Percentiles rank a stretch among this genome's conserved stretches.
Evolutionary conservation across 2,329 filamentous ascomycete genomes (phyloP).

Genomic region (Aureobasidium musti): DNA sequence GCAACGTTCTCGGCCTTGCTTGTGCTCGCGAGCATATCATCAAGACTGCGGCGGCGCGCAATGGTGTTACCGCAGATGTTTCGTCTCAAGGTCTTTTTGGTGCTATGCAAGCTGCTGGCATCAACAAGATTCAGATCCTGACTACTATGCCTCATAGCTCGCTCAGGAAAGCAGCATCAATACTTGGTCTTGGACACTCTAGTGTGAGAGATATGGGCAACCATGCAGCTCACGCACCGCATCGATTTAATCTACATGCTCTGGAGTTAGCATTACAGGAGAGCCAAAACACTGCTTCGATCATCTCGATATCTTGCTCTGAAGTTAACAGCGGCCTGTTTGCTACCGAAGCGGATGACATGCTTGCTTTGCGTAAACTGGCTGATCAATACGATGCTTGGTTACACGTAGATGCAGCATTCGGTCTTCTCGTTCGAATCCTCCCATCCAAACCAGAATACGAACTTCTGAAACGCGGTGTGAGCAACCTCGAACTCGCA

Average conservation of each 20-base stretch:
- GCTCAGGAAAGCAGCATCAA: conserved; percentile 76
- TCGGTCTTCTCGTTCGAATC: conserved; percentile 76
- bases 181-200: conserved; percentile 74
- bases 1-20: conserved; percentile 66
- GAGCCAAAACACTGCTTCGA: conserved; percentile 57
- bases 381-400: conserved; percentile 75
- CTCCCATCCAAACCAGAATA: conserved; percentile 62
- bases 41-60: conserved; percentile 45
- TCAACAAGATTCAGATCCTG: conserved; percentile 72
- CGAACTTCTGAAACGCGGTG: conserved; percentile 52
- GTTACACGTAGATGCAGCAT: conserved; percentile 91
- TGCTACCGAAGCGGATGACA: conserved; percentile 59
- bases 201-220: conserved; percentile 63
- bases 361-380: conserved; percentile 66
- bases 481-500: conserved; percentile 71
- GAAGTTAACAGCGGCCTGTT: conserved; percentile 91
- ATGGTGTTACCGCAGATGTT: conserved; percentile 49
- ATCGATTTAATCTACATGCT: conserved; percentile 67
- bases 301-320: conserved; percentile 78
- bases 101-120: conserved; percentile 64
- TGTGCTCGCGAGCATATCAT: conserved; percentile 71
- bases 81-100: conserved; percentile 69
- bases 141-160: conserved; percentile 84
- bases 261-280: conserved; percentile 64
- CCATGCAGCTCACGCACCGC: conserved; percentile 55